A percentile compares a stretch with the other conserved stretches of the same genome.
Evolutionary conservation across 768 basidiomycete species (phyloP).

Genomic region (Trichaptum fuscoviolaceum): DNA sequence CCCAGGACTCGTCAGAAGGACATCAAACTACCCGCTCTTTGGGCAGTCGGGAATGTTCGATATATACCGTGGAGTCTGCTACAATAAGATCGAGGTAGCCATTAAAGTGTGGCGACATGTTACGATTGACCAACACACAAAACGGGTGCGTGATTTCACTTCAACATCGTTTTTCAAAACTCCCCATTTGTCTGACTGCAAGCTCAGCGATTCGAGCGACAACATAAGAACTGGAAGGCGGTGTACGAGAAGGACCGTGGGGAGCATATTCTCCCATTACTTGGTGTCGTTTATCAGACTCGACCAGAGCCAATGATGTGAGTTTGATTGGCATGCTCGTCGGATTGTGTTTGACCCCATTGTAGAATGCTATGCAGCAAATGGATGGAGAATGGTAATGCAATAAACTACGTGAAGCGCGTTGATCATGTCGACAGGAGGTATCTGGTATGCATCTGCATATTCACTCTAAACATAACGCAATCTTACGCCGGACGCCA

Average conservation of each 20-base stretch:
- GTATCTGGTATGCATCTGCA: neutral
- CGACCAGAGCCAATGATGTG: slow-evolving; percentile 19
- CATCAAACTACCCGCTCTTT: neutral
- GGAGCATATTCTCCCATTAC: slow-evolving; percentile 49
- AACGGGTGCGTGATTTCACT: slow-evolving; percentile 55
- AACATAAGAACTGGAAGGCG: slow-evolving; percentile 49
- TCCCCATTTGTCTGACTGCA: slow-evolving; percentile 40
- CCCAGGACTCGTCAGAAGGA: neutral
- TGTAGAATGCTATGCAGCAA: neutral
- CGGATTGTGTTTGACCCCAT: neutral
- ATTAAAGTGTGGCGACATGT: slow-evolving; percentile 42
- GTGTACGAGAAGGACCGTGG: slow-evolving; percentile 50
- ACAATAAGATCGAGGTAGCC: slow-evolving; percentile 34
- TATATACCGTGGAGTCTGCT: neutral
- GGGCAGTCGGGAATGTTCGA: neutral
- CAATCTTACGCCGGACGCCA: neutral
- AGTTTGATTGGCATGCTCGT: slow-evolving; percentile 10
- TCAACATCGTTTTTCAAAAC: slow-evolving; percentile 44
- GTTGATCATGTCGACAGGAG: neutral
- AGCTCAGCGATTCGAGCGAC: slow-evolving; percentile 48
- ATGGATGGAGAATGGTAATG: slow-evolving; percentile 4
- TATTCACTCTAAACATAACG: neutral
- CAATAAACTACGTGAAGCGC: neutral
- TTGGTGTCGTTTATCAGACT: slow-evolving; percentile 28
- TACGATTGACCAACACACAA: slow-evolving; percentile 24